A percentile compares a stretch with the other conserved stretches of the same genome.
These are phyloP conservation scores for Lichtheimia corymbifera DNA, from an alignment of 371 early-diverging fungal species.

Conservation along the genomic window DNA sequence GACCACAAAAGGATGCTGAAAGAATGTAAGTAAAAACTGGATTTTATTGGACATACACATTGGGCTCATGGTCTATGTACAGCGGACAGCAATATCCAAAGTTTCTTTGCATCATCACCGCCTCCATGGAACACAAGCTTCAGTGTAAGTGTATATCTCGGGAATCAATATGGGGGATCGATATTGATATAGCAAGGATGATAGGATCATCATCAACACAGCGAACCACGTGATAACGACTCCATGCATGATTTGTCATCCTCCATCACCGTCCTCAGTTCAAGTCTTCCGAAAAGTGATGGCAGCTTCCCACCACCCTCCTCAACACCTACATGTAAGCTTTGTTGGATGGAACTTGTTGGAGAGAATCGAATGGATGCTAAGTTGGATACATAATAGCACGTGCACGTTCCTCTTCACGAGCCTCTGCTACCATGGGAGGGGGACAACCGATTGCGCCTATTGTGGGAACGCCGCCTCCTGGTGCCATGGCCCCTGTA, in stretches of 20 bases:
- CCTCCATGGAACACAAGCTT: slow-evolving; percentile 62
- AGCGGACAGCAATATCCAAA: slow-evolving; percentile 55
- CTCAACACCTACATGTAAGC: slow-evolving; percentile 1
- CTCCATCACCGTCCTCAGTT: slow-evolving; percentile 65
- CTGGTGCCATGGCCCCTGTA: slow-evolving; percentile 40
- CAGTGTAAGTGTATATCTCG: slow-evolving; percentile 28
- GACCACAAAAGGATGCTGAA: slow-evolving; percentile 80
- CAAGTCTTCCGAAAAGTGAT: slow-evolving; percentile 62
- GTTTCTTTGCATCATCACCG: slow-evolving; percentile 66
- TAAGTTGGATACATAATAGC: not conserved
- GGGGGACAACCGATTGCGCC: slow-evolving; percentile 31
- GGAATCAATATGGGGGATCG: too few species aligned
- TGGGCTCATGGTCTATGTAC: not conserved
- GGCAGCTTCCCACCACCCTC: slow-evolving; percentile 9
- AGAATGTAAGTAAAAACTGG: slow-evolving; percentile 51
- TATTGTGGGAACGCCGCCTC: slow-evolving; percentile 44
- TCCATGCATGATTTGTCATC: slow-evolving; percentile 45
- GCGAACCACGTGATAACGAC: slow-evolving; percentile 7
- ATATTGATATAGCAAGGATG: too few species aligned
- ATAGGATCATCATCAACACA: too few species aligned
- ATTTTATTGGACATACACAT: not conserved
- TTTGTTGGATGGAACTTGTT: not conserved
- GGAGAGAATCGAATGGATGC: not conserved
- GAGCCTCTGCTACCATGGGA: slow-evolving; percentile 17
- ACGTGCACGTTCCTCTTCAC: slow-evolving; percentile 23